A percentile compares a stretch with the other conserved stretches of the same genome.
Evolutionary conservation across 306 rosid genomes (phyloP).

Genomic region (Hippophae tibetana): DNA sequence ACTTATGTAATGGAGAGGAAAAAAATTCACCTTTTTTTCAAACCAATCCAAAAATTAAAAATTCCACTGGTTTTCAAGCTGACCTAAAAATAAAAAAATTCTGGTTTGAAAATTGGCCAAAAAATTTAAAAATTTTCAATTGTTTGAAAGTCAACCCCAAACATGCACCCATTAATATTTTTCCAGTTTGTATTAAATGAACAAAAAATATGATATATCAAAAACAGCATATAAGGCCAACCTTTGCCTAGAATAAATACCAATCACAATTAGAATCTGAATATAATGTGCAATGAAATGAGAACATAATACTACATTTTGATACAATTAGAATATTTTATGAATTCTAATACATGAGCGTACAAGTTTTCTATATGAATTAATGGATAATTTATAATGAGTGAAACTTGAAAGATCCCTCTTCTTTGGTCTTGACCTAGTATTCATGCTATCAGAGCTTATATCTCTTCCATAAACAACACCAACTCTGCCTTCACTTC

Average conservation of each 20-base stretch:
- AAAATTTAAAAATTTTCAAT: no score
- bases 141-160: no score
- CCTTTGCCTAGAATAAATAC: constrained; percentile 27
- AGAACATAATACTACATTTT: not conserved
- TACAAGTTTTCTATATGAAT: not conserved
- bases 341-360: not conserved
- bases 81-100: no score
- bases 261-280: not conserved
- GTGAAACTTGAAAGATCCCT: constrained; percentile 67
- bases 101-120: no score
- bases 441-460: constrained; percentile 36
- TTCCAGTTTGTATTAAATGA: no score
- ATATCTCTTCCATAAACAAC: constrained; percentile 33
- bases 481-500: constrained; percentile 68
- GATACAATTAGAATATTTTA: not conserved
- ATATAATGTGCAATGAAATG: not conserved
- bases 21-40: no score
- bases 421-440: constrained; percentile 58
- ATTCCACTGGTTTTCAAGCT: no score
- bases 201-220: no score
- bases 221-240: no score
- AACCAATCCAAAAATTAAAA: no score
- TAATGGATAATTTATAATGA: constrained; percentile 35
- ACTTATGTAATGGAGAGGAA: no score
- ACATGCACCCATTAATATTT: no score